Evolutionary conservation across 1,284 basidiomycete species (phyloP).

Genomic region (Rhodotorula glutinis): DNA sequence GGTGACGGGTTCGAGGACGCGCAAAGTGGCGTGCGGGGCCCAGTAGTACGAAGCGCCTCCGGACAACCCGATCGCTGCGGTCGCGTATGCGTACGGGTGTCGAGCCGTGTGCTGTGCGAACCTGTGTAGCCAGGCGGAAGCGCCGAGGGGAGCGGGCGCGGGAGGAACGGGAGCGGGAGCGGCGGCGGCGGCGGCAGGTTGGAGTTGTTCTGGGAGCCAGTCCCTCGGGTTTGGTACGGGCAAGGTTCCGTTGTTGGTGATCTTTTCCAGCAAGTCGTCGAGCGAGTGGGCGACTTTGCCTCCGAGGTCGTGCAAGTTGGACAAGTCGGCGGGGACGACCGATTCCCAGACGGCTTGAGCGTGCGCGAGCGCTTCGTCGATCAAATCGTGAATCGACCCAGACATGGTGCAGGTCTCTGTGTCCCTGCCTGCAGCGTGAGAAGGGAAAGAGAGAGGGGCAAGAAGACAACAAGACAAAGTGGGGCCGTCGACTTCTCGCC

Average conservation of each 20-base stretch:
- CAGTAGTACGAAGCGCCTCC: constrained; percentile 19
- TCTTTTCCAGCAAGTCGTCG: constrained; percentile 11
- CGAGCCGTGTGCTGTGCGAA: constrained; percentile 6
- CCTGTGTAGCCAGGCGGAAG: constrained; percentile 1
- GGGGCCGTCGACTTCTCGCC: too few relatives aligned
- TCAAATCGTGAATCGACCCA: constrained; percentile 2
- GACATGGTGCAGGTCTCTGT: too few relatives aligned
- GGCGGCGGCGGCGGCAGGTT: neutral
- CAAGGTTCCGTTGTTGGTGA: constrained; percentile 33
- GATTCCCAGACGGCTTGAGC: constrained; percentile 15
- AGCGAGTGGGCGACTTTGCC: constrained; percentile 15
- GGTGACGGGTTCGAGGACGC: constrained; percentile 8
- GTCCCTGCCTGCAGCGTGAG: too few relatives aligned
- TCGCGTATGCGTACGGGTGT: constrained; percentile 22
- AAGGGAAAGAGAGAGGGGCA: too few relatives aligned
- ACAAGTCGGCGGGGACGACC: constrained; percentile 12
- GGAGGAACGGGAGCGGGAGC: constrained; percentile 5
- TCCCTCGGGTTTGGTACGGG: constrained; percentile 17
- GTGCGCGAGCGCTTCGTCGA: neutral
- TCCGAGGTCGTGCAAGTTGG: constrained; percentile 27
- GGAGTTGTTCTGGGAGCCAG: constrained; percentile 17
- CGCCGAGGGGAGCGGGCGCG: neutral
- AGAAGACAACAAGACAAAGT: too few relatives aligned
- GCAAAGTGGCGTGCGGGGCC: constrained; percentile 3
- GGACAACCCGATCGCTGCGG: constrained; percentile 1